Conservation (phyloP, 768 basidiomycete genomes). For the Tricholoma sp. region DNA sequence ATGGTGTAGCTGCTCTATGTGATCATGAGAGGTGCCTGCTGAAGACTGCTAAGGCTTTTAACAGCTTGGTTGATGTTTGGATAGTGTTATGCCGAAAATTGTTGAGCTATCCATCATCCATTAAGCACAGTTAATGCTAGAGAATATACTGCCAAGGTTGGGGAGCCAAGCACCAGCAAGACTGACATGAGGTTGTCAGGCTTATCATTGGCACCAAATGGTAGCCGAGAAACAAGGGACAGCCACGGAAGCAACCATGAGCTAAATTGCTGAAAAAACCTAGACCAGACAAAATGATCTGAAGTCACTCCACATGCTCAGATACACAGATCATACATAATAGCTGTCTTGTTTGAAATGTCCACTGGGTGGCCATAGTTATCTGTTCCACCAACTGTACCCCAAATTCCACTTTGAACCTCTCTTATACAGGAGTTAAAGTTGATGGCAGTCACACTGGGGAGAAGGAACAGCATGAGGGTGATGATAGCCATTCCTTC, state of each 20-base stretch:
- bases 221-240: slow-evolving; percentile 44
- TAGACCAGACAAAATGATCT: slow-evolving; percentile 24
- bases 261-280: slow-evolving; percentile 34
- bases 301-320: slow-evolving; percentile 20
- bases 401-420: slow-evolving; percentile 9
- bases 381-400: slow-evolving; percentile 18
- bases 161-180: slow-evolving; percentile 41
- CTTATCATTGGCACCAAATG: slow-evolving; percentile 35
- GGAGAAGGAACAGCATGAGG: neutral
- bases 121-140: slow-evolving; percentile 39
- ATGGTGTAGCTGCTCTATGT: too few relatives aligned
- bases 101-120: slow-evolving; percentile 32
- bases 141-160: slow-evolving; percentile 40
- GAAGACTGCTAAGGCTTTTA: slow-evolving; percentile 31
- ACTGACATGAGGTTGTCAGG: slow-evolving; percentile 37
- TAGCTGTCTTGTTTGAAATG: slow-evolving; percentile 18
- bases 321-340: slow-evolving; percentile 24
- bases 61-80: slow-evolving; percentile 26
- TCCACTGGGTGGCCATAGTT: slow-evolving; percentile 21
- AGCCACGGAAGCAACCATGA: slow-evolving; percentile 47
- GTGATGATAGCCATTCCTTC: neutral
- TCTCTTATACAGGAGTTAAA: slow-evolving; percentile 18
- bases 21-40: slow-evolving; percentile 36
- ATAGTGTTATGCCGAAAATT: slow-evolving; percentile 23
- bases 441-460: slow-evolving; percentile 7